A percentile compares a stretch with the other conserved stretches of the same genome.
Conservation (phyloP, 306 rosid species). For the Cicer cuneatum region DNA sequence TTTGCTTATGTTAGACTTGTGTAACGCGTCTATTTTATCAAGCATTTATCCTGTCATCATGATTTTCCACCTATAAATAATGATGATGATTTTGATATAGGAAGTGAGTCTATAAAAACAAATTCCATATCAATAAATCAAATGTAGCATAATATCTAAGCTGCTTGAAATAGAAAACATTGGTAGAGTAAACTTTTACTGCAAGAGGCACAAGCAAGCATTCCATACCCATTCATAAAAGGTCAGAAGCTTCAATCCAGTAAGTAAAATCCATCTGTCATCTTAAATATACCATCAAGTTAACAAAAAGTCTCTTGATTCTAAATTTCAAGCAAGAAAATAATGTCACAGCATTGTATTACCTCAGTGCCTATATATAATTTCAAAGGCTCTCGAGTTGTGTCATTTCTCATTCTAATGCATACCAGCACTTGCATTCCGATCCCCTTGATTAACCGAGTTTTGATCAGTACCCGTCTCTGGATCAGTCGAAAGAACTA, state of each 20-base stretch:
- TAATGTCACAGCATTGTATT: constrained; percentile 32
- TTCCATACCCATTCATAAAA: constrained; percentile 17
- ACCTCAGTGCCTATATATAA: constrained; percentile 21
- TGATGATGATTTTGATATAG: no score
- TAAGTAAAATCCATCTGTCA: constrained; percentile 37
- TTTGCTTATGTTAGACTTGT: no score
- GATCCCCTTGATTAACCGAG: constrained; percentile 40
- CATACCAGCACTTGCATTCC: constrained; percentile 41
- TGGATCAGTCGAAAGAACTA: constrained; percentile 44
- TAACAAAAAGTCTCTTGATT: constrained; percentile 32
- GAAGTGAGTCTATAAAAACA: no score
- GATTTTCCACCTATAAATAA: neutral
- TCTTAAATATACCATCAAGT: constrained; percentile 37
- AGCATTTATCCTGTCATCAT: neutral
- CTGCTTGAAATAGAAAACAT: neutral
- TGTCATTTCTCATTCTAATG: constrained; percentile 41
- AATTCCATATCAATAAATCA: no score
- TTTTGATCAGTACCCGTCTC: constrained; percentile 39
- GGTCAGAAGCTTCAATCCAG: constrained; percentile 34
- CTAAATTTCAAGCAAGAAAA: constrained; percentile 35
- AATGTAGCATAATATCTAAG: neutral
- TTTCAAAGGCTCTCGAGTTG: constrained; percentile 18
- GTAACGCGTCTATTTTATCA: neutral
- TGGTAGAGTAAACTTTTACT: neutral
- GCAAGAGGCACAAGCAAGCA: constrained; percentile 14